These are phyloP conservation scores for Torrubiella hemipterigena DNA, from an alignment of 2,329 filamentous ascomycete genomes.

Conservation along the genomic window DNA sequence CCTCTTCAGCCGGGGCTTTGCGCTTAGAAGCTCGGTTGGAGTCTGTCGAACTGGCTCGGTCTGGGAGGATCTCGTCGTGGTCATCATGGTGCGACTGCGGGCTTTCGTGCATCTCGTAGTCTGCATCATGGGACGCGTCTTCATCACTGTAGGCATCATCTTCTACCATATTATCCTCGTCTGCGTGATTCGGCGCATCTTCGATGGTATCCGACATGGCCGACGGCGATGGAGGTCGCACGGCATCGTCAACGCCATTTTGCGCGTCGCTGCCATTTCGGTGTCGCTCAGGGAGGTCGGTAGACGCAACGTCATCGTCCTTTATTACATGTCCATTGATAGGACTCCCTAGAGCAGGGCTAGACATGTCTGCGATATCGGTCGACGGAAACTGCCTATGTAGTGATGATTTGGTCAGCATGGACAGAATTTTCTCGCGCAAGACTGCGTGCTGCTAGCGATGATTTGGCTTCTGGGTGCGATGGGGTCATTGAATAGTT, in stretches of 20 bases:
- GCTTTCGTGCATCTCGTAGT: conserved; percentile 64
- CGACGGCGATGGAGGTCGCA: conserved; percentile 27
- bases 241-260: conserved; percentile 51
- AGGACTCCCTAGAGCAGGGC: conserved; percentile 47
- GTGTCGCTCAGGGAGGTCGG: conserved; percentile 21
- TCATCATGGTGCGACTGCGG: conserved; percentile 18
- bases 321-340: conserved; percentile 56
- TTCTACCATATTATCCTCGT: conserved; percentile 29
- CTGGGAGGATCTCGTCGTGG: conserved; percentile 31
- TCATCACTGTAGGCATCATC: conserved; percentile 36
- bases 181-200: conserved; percentile 22
- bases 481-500: no score
- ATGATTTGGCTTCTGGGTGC: no score
- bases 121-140: conserved; percentile 53
- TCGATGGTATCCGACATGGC: conserved; percentile 30
- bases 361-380: conserved; percentile 52
- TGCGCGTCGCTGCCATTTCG: conserved; percentile 60
- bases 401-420: no score
- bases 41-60: conserved; percentile 58
- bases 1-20: conserved; percentile 56
- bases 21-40: conserved; percentile 62
- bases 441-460: no score
- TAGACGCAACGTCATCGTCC: conserved; percentile 29
- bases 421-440: no score
- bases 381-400: no score